phyloP scores from a whole-genome alignment of 2,329 filamentous ascomycete species.

The Stemphylium vesicarium region DNA sequence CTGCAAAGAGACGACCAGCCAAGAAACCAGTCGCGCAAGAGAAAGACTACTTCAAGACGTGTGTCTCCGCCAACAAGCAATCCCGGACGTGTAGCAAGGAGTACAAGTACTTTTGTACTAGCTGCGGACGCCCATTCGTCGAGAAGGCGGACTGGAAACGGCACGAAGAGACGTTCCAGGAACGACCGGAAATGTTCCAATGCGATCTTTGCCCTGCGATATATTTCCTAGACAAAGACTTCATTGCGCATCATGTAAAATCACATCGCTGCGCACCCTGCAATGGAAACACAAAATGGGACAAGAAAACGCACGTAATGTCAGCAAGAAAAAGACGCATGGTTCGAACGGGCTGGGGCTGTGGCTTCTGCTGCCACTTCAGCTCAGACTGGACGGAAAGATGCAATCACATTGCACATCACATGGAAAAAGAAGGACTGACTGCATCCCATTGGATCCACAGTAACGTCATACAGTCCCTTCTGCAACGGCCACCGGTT shows the following conservation, averaged over 20 bases:
- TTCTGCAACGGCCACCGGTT: constrained; percentile 67
- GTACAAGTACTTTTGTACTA: constrained; percentile 49
- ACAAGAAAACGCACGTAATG: constrained; percentile 55
- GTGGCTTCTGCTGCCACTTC: constrained; percentile 69
- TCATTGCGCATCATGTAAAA: constrained; percentile 68
- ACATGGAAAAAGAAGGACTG: constrained; percentile 61
- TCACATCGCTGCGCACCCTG: constrained; percentile 64
- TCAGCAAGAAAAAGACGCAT: constrained; percentile 44
- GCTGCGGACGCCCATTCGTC: constrained; percentile 65
- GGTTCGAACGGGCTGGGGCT: constrained; percentile 67
- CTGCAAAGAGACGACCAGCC: constrained; percentile 8
- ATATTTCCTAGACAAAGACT: constrained; percentile 70
- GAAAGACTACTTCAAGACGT: constrained; percentile 38
- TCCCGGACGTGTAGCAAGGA: constrained; percentile 26
- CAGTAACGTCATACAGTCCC: constrained; percentile 68
- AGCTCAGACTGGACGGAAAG: constrained; percentile 66
- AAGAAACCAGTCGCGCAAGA: constrained; percentile 17
- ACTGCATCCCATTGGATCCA: constrained; percentile 70
- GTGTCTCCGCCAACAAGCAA: constrained; percentile 33
- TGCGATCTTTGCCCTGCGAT: constrained; percentile 69
- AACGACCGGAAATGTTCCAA: constrained; percentile 68
- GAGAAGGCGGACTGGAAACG: constrained; percentile 72
- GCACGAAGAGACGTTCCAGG: constrained; percentile 71
- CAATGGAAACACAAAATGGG: constrained; percentile 47
- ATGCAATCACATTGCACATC: constrained; percentile 69